These are phyloP conservation scores for Puccinia hordei DNA, from an alignment of 1,284 basidiomycete species.

Conservation along the genomic window DNA sequence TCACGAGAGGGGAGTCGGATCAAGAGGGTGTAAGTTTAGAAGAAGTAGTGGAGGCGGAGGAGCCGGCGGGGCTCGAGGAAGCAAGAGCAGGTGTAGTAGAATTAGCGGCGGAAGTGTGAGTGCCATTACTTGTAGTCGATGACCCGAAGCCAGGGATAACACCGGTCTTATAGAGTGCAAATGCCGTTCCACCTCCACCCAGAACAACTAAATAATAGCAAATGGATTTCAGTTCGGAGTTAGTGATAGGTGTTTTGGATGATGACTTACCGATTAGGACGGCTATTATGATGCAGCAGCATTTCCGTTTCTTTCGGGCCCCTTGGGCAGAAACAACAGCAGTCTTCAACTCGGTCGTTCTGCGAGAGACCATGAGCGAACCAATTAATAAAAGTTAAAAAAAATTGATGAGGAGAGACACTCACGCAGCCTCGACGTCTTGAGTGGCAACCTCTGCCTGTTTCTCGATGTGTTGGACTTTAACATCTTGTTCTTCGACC, in stretches of 20 bases:
- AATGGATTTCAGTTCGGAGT: neutral
- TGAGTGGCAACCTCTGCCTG: constrained; percentile 41
- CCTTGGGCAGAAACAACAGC: constrained; percentile 43
- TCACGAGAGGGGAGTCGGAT: neutral
- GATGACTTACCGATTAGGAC: constrained; percentile 35
- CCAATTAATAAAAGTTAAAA: neutral
- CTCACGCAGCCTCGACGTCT: constrained; percentile 48
- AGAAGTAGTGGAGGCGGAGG: neutral
- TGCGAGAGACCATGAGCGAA: neutral
- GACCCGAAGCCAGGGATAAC: constrained; percentile 2
- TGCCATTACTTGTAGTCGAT: neutral
- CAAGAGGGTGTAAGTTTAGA: neutral
- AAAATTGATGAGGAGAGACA: neutral
- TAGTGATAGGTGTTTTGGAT: neutral
- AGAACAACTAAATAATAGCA: too few relatives aligned
- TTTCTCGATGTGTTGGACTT: constrained; percentile 45
- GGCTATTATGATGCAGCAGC: constrained; percentile 34
- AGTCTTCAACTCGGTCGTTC: constrained; percentile 40
- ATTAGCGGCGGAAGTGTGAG: too few relatives aligned
- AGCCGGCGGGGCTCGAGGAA: neutral
- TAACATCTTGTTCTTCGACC: constrained; percentile 50
- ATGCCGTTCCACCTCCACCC: constrained; percentile 11
- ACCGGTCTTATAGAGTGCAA: constrained; percentile 28
- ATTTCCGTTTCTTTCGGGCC: constrained; percentile 47
- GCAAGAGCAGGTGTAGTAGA: too few relatives aligned